Base-by-base conservation (phyloP, 768 basidiomycete species). In the Terana coerulea region DNA sequence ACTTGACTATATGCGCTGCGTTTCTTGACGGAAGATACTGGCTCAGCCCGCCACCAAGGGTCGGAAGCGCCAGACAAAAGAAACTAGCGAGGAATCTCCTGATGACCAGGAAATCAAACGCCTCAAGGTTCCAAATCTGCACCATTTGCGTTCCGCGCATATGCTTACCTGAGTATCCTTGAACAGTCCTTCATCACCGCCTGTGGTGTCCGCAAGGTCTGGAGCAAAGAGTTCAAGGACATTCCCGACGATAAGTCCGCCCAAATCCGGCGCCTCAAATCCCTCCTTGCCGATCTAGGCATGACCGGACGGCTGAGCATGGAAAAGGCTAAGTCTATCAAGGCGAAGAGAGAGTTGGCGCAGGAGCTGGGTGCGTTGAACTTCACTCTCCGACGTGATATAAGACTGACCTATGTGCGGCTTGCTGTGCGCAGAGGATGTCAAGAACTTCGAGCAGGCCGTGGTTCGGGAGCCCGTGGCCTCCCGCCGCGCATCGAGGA, bases 281-380 rank as follows among this genome's bases (percentile, higher is more conserved):
- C 77, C 51, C 83, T 87, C 11, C 73, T 93, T 7, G 61, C 71
- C 22, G 86, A 84, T 3, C 73, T 93, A 26, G 91, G 91, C 1
- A 95, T 94, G 90, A 79, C 73, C 0, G 88, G 88, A 1, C 78
- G 85, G 21, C 72, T 84, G 61, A 92, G 81, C 54, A 59, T 91
- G 61, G 91, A 90, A 47, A 86, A 94, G 68, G 93, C 92, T 3
- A 88, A 80, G 59, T 70, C 73, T 3, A 86, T 95, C 59, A 86
- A 77, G 54, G 79, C 74, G 64, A 79, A 79, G 61, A 73, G 91
- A 39, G 94, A 94, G 63, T 64, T 91, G 5, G 85, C 79, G 21
- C 74, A 89, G 53, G 91, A 94, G 62, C 74, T 93, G 17, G 78
- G 91, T 94, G 57, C 41, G 31, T 42, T 12, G n/a, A n/a, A n/a